Conservation (phyloP, 2,329 filamentous ascomycete genomes). For the Calonectria fujianensis region DNA sequence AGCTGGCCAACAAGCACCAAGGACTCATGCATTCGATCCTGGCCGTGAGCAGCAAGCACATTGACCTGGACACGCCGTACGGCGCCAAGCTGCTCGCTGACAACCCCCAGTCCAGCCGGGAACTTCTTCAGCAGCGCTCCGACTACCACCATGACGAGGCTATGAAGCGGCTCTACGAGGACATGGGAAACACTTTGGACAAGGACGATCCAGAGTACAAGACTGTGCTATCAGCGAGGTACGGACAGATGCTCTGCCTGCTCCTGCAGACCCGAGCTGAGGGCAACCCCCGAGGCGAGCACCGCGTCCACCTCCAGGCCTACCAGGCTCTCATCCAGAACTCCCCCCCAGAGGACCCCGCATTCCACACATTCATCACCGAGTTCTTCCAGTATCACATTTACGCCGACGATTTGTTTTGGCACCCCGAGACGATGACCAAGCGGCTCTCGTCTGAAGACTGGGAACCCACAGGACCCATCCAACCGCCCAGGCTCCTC, state of each 20-base stretch:
- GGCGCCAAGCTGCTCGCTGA: conserved; percentile 71
- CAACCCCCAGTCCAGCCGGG: conserved; percentile 67
- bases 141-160: conserved; percentile 74
- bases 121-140: conserved; percentile 70
- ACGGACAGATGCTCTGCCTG: conserved; percentile 78
- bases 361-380: conserved; percentile 79
- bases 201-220: conserved; percentile 66
- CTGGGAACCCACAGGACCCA: conserved; percentile 64
- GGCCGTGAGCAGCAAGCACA: conserved; percentile 87
- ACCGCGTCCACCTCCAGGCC: conserved; percentile 85
- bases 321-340: conserved; percentile 83
- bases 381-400: conserved; percentile 92
- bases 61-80: conserved; percentile 76
- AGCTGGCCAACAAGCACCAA: conserved; percentile 85
- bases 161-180: conserved; percentile 70
- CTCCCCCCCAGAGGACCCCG: conserved; percentile 77
- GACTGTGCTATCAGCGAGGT: conserved; percentile 72
- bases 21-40: conserved; percentile 94
- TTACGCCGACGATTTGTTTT: conserved; percentile 77
- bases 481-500: conserved; percentile 76
- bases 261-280: conserved; percentile 75
- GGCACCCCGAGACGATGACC: conserved; percentile 64
- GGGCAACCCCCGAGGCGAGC: conserved; percentile 77
- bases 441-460: conserved; percentile 65
- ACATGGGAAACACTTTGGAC: conserved; percentile 65